Evolutionary conservation across 2,329 filamentous ascomycete genomes (phyloP), one percentile per base, ranked within the genome.

Genomic region (Dothideomycetes sp.): DNA sequence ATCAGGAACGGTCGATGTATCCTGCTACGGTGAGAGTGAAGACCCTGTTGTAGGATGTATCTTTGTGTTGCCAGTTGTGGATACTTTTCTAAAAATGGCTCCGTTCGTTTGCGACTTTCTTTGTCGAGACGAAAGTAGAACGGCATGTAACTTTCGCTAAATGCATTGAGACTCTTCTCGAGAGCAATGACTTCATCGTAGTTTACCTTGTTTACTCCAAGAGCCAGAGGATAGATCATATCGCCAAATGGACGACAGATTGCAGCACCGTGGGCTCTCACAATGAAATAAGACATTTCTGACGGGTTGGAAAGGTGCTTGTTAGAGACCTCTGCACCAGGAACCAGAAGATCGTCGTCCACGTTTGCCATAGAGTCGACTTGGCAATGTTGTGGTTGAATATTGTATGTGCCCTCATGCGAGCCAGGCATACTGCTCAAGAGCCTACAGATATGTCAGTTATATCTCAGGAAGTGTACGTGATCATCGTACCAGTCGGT

Each of bases 281-380:
- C 55, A 4, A 69, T 50, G 17, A 61, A 63, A 43, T 68, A 71
- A 5, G 64, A 64, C 62, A 67, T 68, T 10, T 53, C 51, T 0
- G 67, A 69, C 7, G 65, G 64, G 11, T 59, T 53, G 3, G 55
- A 53, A 0, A 57, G 36, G 1, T 64, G 58, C 13, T 48, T 44
- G 4, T 53, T 47, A 5, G 53, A 49, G 3, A 50, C 47, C 7
- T 46, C 34, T 6, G 44, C 19, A 45, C 51, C 16, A n/a, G 36
- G 22, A 9, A 45, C 33, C 2, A 70, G 53, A 5, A 63, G 57
- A 2, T 55, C 52, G 32, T 68, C 64, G 17, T 64, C 57, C 10
- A 68, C 50, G 36, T 71, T 69, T 2, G 59, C 51, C 2, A 65
- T 67, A 19, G 53, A 47, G 1, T 60, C 54, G 19, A 68, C 61